Evolutionary conservation across 2,329 filamentous ascomycete genomes (phyloP), one percentile per base, ranked within the genome.

Genomic region (Neocucurbitaria cava): DNA sequence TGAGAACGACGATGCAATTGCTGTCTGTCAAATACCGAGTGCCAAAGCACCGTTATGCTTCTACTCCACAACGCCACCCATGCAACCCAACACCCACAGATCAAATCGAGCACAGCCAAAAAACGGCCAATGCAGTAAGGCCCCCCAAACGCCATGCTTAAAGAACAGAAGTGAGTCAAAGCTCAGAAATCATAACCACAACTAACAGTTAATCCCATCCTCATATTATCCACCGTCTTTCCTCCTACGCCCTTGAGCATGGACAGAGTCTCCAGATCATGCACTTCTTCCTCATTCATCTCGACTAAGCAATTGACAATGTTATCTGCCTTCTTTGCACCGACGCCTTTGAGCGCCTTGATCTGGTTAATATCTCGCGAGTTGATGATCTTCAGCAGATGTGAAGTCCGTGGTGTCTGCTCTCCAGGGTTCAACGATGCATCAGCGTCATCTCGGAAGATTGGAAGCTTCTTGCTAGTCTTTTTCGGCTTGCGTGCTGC

Each of bases 311-410:
- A 78, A 35, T 78, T 78, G 1, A 82, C 80, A 33, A 83, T 83
- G 10, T 75, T 77, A 53, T 82, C 79, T 2, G 89, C 89, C 72
- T 88, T 89, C 78, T 91, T 92, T 1, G 85, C 81, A 0, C 89
- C 90, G 10, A 92, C 87, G 1, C 89, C 89, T 35, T 86, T 86
- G 1, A 92, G 80, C 3, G 84, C 77, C 65, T 83, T 84, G 73
- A 92, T 92, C 68, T 84, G 80, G 13, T 78, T 78, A 17, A 89
- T 76, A 56, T 92, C 87, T 44, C 87, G 83, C 18, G 88, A 90
- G 78, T 92, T 92, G 76, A 92, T 85, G 65, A 92, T 88, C 42
- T 84, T 80, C 2, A 92, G 81, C 2, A 92, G 77, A 54, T 84
- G 83, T 58, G 81, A 81, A 6, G 87, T 88, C 3, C 85, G 81